phyloP scores from a whole-genome alignment of 2,329 filamentous ascomycete species.

The Tympanopsis confertula region DNA sequence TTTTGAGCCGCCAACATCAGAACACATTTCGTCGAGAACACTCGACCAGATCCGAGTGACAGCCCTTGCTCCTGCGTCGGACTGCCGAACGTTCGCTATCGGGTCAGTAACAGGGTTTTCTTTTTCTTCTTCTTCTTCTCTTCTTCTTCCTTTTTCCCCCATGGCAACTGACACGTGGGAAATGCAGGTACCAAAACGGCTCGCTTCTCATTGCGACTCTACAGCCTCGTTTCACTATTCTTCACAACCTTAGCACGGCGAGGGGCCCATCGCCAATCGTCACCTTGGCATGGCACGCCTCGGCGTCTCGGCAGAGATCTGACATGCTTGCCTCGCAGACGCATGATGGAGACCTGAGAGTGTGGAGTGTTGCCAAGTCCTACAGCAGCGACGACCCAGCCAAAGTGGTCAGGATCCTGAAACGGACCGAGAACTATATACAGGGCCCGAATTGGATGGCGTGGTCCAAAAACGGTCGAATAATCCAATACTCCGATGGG shows the following conservation, averaged over 20 bases:
- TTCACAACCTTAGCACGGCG: slow-evolving; percentile 82
- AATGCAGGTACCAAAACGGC: slow-evolving; percentile 75
- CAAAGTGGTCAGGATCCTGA: slow-evolving; percentile 79
- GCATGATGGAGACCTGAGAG: slow-evolving; percentile 78
- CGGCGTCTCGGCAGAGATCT: slow-evolving; percentile 87
- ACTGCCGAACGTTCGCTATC: slow-evolving; percentile 91
- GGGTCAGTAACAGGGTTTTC: slow-evolving; percentile 46
- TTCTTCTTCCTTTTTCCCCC: slow-evolving; percentile 1
- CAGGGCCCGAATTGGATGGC: slow-evolving; percentile 86
- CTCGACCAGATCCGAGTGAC: slow-evolving; percentile 88
- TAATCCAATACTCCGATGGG: slow-evolving; percentile 86
- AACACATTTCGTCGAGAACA: slow-evolving; percentile 82
- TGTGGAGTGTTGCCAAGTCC: slow-evolving; percentile 91
- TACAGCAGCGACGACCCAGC: slow-evolving; percentile 64
- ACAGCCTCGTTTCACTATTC: slow-evolving; percentile 82
- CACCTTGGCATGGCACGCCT: slow-evolving; percentile 87
- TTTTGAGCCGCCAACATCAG: slow-evolving; percentile 85
- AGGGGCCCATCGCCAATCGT: slow-evolving; percentile 77
- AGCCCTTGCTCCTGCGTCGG: slow-evolving; percentile 76
- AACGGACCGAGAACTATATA: slow-evolving; percentile 62
- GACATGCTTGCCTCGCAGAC: slow-evolving; percentile 95
- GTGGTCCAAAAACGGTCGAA: slow-evolving; percentile 96
- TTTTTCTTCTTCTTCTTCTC: slow-evolving; percentile 3
- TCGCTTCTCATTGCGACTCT: slow-evolving; percentile 82
- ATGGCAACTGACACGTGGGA: slow-evolving; percentile 5